Base-by-base conservation (phyloP, 371 early-diverging fungal species). In the Mortierella sp. region DNA sequence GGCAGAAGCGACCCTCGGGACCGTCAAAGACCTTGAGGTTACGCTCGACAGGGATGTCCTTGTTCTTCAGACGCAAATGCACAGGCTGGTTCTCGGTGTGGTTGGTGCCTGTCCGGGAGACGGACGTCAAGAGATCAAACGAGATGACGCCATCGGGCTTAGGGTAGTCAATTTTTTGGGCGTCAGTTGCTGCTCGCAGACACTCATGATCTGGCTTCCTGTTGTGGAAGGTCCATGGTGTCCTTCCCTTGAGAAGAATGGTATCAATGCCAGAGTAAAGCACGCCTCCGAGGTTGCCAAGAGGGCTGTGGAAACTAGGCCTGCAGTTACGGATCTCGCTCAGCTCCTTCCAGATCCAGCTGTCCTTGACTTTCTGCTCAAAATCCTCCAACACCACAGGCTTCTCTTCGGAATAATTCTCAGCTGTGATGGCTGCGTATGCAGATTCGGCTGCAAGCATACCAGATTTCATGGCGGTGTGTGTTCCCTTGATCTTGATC, bases 401-500 rank as follows among this genome's bases (percentile, higher is more conserved):
- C 34, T 80, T 81, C 11, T 78, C 82, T 12, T 66, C 57, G 3
- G 71, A 57, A 17, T 76, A 66, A 7, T 82, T 76, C 21, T 79
- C 73, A 42, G 79, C 71, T 26, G 85, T 86, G 50, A 97, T 56
- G 2, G 87, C 85, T 6, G 90, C 88, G 70, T 85, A 94, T 11
- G 92, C 87, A 26, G 95, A 86, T 70, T 99, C 99, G 39, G 93
- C 94, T 28, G 93, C 94, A 31, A 94, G 68, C 84, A 94, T 95
- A 55, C 98, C 98, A 23, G 94, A 93, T 79, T 95, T 95, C 97
- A 99, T 98, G 57, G 99, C 97, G 27, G 95, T 96, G 83, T 99
- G 99, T 1, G 98, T 99, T 34, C 99, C 99, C 85, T 99, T 99
- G 78, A 99, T 97, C 84, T 99, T 99, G 60, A 98, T 94, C 47